Evolutionary conservation across 768 basidiomycete genomes (phyloP).

Genomic region (Brasilioporus rufonigricans): DNA sequence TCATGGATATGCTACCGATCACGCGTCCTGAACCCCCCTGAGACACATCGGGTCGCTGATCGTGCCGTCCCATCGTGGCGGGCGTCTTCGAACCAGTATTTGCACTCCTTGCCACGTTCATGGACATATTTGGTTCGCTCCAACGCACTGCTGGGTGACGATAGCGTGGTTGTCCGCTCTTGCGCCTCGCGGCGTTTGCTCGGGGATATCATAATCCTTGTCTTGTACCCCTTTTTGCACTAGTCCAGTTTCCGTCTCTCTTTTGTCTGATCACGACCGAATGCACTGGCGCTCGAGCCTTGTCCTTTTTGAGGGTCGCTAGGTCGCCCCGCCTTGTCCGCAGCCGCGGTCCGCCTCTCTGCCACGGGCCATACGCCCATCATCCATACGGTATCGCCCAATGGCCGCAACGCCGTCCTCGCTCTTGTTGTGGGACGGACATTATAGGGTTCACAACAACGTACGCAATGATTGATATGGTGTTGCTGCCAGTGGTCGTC

Average conservation of each 20-base stretch:
- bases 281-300: too few species aligned
- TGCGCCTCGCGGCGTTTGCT: background rate
- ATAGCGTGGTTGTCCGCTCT: background rate
- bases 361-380: too few species aligned
- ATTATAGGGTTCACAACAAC: too few species aligned
- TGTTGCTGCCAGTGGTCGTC: too few species aligned
- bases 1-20: background rate
- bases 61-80: background rate
- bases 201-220: background rate
- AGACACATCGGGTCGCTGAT: background rate
- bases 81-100: background rate
- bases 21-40: background rate
- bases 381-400: too few species aligned
- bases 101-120: background rate
- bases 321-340: background rate
- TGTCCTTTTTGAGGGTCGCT: too few species aligned
- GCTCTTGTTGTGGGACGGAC: too few species aligned
- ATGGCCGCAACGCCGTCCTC: too few species aligned
- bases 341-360: too few species aligned
- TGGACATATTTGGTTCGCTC: background rate
- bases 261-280: too few species aligned
- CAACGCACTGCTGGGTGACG: background rate
- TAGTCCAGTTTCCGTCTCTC: background rate
- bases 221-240: background rate
- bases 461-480: too few species aligned